Conservation (phyloP, 371 early-diverging fungal genomes). For the Mycotypha africana region DNA sequence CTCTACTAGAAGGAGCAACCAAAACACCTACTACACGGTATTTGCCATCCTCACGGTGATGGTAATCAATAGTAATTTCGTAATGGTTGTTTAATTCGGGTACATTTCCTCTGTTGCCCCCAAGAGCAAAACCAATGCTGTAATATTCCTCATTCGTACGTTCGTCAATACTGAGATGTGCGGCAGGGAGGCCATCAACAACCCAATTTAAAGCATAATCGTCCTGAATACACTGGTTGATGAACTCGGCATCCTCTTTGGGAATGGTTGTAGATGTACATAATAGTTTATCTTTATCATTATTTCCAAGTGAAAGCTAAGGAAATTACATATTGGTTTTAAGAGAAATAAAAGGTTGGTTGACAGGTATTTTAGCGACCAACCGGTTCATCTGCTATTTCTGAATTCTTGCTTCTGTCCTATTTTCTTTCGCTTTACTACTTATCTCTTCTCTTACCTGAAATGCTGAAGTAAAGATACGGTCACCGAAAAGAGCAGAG, state of each 20-base stretch:
- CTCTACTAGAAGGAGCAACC: constrained; percentile 59
- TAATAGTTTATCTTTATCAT: constrained; percentile 55
- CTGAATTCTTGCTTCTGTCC: no score
- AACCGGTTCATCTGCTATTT: no score
- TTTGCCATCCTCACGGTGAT: constrained; percentile 53
- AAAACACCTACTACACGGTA: constrained; percentile 88
- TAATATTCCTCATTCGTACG: constrained; percentile 58
- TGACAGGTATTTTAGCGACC: no score
- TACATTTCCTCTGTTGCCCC: constrained; percentile 16
- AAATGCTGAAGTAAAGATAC: constrained; percentile 83
- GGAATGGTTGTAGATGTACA: constrained; percentile 61
- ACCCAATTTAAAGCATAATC: constrained; percentile 81
- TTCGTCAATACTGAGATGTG: constrained; percentile 55
- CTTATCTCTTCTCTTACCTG: constrained; percentile 50
- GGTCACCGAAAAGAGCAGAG: constrained; percentile 92
- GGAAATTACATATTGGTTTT: no score
- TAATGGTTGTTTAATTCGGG: constrained; percentile 76
- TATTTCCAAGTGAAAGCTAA: constrained; percentile 22
- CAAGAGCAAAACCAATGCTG: constrained; percentile 78
- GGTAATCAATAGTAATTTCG: constrained; percentile 80
- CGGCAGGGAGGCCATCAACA: constrained; percentile 93
- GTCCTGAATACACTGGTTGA: constrained; percentile 78
- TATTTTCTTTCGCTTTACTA: no score
- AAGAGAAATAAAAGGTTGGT: no score
- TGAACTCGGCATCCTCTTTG: constrained; percentile 72